These are phyloP conservation scores for Saccharomycopsis selenospora DNA, from an alignment of 805 yeast genomes.

Conservation along the genomic window DNA sequence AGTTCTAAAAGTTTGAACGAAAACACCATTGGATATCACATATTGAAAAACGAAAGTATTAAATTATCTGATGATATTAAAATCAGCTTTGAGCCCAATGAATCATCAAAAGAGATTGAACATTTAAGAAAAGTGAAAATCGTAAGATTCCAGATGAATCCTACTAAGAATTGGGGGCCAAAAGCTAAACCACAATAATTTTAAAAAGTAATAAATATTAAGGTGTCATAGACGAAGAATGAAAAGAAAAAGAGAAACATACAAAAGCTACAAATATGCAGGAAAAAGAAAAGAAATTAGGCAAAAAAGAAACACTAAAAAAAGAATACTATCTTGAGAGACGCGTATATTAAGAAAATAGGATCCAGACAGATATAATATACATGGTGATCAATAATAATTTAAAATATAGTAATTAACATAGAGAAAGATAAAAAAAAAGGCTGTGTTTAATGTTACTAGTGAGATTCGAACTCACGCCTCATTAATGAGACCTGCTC, in stretches of 20 bases:
- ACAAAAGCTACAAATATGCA: no score
- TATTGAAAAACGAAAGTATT: conserved; percentile 39
- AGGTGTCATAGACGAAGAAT: not conserved
- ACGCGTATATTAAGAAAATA: no score
- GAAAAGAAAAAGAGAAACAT: not conserved
- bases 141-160: conserved; percentile 86
- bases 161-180: conserved; percentile 96
- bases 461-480: conserved; percentile 5
- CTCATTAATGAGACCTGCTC: conserved; percentile 3
- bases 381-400: no score
- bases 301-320: no score
- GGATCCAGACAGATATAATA: no score
- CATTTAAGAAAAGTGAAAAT: conserved; percentile 66
- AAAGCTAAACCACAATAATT: conserved; percentile 56
- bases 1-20: conserved; percentile 35
- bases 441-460: conserved; percentile 2
- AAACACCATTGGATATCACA: conserved; percentile 53
- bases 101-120: conserved; percentile 46
- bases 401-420: not conserved
- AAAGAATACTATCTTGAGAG: no score
- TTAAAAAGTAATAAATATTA: not conserved
- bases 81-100: conserved; percentile 56
- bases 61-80: conserved; percentile 27
- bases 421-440: no score
- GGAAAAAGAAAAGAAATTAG: no score